These are phyloP conservation scores for Trichoderma endophyticum DNA, from an alignment of 2,329 filamentous ascomycete species.

Conservation along the genomic window DNA sequence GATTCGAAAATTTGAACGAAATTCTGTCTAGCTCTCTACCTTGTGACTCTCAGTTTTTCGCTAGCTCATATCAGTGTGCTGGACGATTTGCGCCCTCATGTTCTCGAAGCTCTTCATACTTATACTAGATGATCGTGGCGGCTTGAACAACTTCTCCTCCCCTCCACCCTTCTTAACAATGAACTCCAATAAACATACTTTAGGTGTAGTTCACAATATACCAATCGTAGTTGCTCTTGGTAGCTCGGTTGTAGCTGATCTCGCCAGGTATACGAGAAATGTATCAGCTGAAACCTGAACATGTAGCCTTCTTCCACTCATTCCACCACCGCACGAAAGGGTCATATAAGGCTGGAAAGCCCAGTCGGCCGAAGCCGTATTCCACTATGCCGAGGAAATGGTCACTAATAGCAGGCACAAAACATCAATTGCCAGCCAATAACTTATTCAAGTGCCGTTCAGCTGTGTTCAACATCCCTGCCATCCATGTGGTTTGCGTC, in stretches of 20 bases:
- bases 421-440: neutral
- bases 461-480: constrained; percentile 1
- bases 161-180: neutral
- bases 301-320: neutral
- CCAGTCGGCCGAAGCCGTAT: neutral
- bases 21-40: neutral
- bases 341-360: neutral
- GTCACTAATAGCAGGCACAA: neutral
- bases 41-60: neutral
- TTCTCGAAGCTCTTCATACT: neutral
- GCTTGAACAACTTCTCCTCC: neutral
- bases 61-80: neutral
- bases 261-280: neutral
- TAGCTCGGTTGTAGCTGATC: neutral
- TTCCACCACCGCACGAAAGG: neutral
- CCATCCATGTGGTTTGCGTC: neutral
- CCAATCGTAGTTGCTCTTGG: neutral
- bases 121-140: neutral
- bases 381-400: neutral
- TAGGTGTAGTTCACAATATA: neutral
- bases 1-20: neutral
- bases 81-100: neutral
- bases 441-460: neutral
- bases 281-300: too few species aligned
- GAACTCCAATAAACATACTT: neutral